Evolutionary conservation across 1,284 basidiomycete species (phyloP), one percentile per base, ranked within the genome.

Genomic region (Ceratobasidium sp.): DNA sequence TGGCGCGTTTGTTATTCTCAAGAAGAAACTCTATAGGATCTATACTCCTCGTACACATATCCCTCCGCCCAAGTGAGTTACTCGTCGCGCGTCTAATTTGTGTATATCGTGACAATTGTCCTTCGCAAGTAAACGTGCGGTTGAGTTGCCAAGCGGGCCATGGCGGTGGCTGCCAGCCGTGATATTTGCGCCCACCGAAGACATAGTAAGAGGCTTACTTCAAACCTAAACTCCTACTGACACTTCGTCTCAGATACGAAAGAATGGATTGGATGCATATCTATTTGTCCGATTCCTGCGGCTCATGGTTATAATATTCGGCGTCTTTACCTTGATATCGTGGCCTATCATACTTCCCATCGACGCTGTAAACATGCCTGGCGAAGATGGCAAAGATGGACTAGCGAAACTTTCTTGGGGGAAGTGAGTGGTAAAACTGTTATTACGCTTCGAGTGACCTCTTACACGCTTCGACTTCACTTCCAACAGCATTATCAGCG

Each of bases 241-340:
- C 44, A 14, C 27, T n/a, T 22, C 41, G 17, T 24, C 19, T n/a
- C 29, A 76, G 75, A 76, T 76, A 57, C 75, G 73, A 15, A 76
- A 90, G 75, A 97, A 98, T 78, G 97, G 97, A 45, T 88, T 95
- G 75, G 97, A 99, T 81, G 94, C 96, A 41, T 99, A 97, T 85
- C 92, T 98, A 81, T 98, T 95, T 80, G 89, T 98, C 60, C 91
- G 95, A 73, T 99, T 93, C 82, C 86, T 97, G 47, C 80, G 83
- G 22, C 73, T 93, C 85, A 91, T 95, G 88, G 82, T 93, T 69
- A 89, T 91, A 79, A 86, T 97, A 92, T 97, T 80, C 93, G 91
- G 93, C 74, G 62, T 83, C 74, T 78, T 86, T 60, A 83, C 84
- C 27, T 77, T 93, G 74, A 76, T 94, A 63, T 90, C 91, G 2